Evolutionary conservation across 768 basidiomycete genomes (phyloP), one percentile per base, ranked within the genome.

Genomic region (Calocybe cyanea): DNA sequence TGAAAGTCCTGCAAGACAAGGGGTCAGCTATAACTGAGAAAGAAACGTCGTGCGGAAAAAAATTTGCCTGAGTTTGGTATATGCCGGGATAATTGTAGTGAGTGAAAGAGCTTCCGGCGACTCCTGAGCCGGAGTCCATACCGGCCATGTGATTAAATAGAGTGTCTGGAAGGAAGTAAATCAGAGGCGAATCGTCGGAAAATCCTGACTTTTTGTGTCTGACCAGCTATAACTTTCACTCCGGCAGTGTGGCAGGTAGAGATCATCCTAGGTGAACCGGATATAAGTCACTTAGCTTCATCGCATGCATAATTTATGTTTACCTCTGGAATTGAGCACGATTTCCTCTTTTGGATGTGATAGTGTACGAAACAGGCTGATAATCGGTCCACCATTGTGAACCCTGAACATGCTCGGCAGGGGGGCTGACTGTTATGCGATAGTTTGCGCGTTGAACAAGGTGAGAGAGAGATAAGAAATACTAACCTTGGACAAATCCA

Each of bases 361-460:
- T 57, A 8, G 44, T 82, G 57, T 85, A 84, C 1, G 82, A 84
- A 0, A 83, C 81, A 3, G 79, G 77, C 63, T 75, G 84, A 54
- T 87, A 85, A 57, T 85, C 83, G 0, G 83, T 85, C 83, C 83
- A 86, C 84, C 84, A 86, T 54, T 83, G 72, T 2, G 64, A 9
- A 3, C 83, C 83, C 11, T 63, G 53, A 34, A 84, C 62, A 53
- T 83, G 81, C 52, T 85, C 83, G 46, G 71, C 69, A 2, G 81
- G 68, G 0, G 80, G 79, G 56, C 72, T 73, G 37, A 71, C 72
- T 73, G 49, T 28, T 11, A 11, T 28, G 25, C 5, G 11, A 28
- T 28, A 6, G 13, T 18, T 4, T 3, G 5, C 25, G 14, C 36
- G n/a, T 31, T 34, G 41, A 34, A 49, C 10, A 45, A 41, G 7